Evolutionary conservation across 2,329 filamentous ascomycete genomes (phyloP), one percentile per base, ranked within the genome.

Genomic region (Fusarium piperis): DNA sequence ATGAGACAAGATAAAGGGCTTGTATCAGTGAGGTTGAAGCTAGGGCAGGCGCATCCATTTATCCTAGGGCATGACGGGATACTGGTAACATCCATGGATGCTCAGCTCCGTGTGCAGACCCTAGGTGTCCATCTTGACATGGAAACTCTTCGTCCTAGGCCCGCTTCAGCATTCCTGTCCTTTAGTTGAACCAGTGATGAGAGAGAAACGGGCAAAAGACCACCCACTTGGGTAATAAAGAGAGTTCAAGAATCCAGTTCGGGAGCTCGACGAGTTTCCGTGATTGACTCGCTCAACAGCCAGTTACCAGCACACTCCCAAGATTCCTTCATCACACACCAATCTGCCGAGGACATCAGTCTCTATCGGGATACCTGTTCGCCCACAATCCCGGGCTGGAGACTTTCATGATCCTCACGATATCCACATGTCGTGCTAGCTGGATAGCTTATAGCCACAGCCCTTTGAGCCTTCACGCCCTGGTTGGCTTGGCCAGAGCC

Each of bases 391-490:
- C 20, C n/a, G 12, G 23, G n/a, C 18, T 11, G 7, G 26, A 51
- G 38, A 51, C 38, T 4, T 26, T 16, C 15, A 36, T 32, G 23
- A 23, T 53, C 18, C 28, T 38, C 35, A 35, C 20, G 23, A 44
- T 58, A 62, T 33, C 33, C 55, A 41, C 61, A 51, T 28, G 35
- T 15, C 2, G 28, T 30, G 28, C 23, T 64, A 51, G 58, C 36
- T 53, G n/a, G 20, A 58, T 41, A 70, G 62, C 36, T 39, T 64
- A 36, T 61, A 39, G 65, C 69, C 69, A 70, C 59, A 51, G n/a
- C 58, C 39, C 28, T 23, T 59, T 20, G 6, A 46, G 26, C n/a
- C 52, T 41, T 26, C 15, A 26, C 44, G 44, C 8, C 16, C 6
- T 59, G 44, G 58, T 55, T 60, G 48, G 62, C 10, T 53, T 36